These are phyloP conservation scores for Boletus reticuloceps DNA, from an alignment of 768 basidiomycete genomes.

Conservation along the genomic window DNA sequence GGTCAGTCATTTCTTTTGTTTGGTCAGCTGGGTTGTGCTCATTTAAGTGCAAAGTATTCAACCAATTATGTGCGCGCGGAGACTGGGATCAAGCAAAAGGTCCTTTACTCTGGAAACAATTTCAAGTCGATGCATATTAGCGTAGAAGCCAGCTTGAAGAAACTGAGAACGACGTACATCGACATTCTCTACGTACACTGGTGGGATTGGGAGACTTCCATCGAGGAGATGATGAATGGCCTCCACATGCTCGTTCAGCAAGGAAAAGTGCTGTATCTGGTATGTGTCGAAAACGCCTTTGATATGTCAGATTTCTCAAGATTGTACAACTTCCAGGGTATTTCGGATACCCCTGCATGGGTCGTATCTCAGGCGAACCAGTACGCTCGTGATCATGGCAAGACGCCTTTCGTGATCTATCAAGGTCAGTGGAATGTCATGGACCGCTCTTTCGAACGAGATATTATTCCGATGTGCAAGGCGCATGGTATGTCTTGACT, in stretches of 20 bases:
- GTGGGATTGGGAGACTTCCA: conserved; percentile 45
- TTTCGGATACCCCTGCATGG: conserved; percentile 48
- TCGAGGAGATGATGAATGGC: conserved; percentile 46
- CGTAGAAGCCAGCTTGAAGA: conserved; percentile 18
- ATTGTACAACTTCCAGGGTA: conserved; percentile 24
- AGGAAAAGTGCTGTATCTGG: conserved; percentile 44
- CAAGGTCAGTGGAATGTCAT: conserved; percentile 36
- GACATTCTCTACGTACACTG: conserved; percentile 33
- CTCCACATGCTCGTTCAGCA: conserved; percentile 41
- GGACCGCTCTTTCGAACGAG: conserved; percentile 41
- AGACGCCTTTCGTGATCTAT: conserved; percentile 47
- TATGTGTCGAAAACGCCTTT: not conserved
- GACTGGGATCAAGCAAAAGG: conserved; percentile 14
- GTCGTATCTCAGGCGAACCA: conserved; percentile 47
- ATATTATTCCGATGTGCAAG: conserved; percentile 38
- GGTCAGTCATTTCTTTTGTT: not conserved
- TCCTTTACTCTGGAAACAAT: conserved; percentile 37
- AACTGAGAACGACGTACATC: not conserved
- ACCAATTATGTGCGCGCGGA: conserved; percentile 14
- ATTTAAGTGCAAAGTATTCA: conserved; percentile 21
- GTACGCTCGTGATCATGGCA: conserved; percentile 46
- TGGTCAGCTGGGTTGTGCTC: not conserved
- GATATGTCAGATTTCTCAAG: not conserved
- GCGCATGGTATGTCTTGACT: conserved; percentile 14
- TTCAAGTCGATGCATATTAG: conserved; percentile 33